A percentile compares a stretch with the other conserved stretches of the same genome.
Evolutionary conservation across 2,329 filamentous ascomycete species (phyloP).

Genomic region (Cadophora sp.): DNA sequence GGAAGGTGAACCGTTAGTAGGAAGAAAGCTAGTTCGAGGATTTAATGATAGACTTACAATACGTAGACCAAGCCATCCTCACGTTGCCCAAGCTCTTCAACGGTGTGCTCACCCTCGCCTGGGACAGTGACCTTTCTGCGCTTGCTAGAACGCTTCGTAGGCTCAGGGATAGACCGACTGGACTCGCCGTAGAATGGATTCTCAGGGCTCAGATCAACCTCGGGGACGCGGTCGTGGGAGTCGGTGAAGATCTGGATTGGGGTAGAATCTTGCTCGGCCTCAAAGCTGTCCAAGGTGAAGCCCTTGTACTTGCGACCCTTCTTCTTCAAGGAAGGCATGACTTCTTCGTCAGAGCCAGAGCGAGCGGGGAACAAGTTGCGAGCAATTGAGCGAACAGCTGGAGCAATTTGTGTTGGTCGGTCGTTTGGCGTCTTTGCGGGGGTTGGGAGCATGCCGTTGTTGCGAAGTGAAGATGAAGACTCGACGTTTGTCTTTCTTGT

Average conservation of each 20-base stretch:
- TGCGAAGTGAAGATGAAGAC: conserved; percentile 28
- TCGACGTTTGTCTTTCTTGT: conserved; percentile 37
- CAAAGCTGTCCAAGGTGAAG: conserved; percentile 64
- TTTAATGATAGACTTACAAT: conserved; percentile 67
- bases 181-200: conserved; percentile 74
- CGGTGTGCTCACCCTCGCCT: conserved; percentile 57
- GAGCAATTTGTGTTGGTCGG: conserved; percentile 55
- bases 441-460: conserved; percentile 71
- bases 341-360: conserved; percentile 56
- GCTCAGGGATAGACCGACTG: conserved; percentile 49
- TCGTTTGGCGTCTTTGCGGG: conserved; percentile 78
- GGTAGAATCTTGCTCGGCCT: conserved; percentile 58
- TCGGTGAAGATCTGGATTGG: conserved; percentile 80
- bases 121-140: conserved; percentile 58
- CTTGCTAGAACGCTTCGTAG: conserved; percentile 59
- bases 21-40: background rate
- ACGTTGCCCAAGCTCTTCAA: conserved; percentile 65
- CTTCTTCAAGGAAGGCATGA: conserved; percentile 65
- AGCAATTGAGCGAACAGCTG: conserved; percentile 61
- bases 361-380: conserved; percentile 65
- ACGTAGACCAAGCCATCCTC: conserved; percentile 77
- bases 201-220: conserved; percentile 66
- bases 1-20: conserved; percentile 41
- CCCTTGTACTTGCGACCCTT: conserved; percentile 63
- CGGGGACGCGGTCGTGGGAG: conserved; percentile 77